Conservation (phyloP, 495 filamentous ascomycete species). For the Penicillium paradoxum region DNA sequence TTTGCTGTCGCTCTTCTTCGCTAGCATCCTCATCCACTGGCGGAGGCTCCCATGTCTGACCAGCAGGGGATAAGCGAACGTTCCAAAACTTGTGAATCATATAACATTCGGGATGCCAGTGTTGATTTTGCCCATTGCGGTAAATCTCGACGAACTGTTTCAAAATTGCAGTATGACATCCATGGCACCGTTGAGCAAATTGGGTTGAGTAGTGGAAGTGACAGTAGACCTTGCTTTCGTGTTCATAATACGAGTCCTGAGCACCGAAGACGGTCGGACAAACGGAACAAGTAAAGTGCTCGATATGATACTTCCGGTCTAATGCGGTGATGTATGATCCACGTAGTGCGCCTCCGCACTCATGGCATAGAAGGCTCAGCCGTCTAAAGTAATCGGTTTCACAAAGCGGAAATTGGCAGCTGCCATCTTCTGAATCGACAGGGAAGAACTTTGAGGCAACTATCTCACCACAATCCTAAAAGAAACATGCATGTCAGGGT, state of each 20-base stretch:
- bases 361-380: slow-evolving; percentile 82
- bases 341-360: slow-evolving; percentile 88
- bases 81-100: slow-evolving; percentile 99
- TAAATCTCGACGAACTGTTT: slow-evolving; percentile 99
- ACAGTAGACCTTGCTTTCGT: slow-evolving; percentile 93
- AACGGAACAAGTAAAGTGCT: slow-evolving; percentile 97
- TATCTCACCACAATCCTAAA: slow-evolving; percentile 91
- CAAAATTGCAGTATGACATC: slow-evolving; percentile 94
- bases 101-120: slow-evolving; percentile 99
- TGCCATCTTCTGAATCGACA: slow-evolving; percentile 79
- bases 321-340: slow-evolving; percentile 98
- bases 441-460: slow-evolving; percentile 99
- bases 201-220: slow-evolving; percentile 99
- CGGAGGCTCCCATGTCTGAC: slow-evolving; percentile 45
- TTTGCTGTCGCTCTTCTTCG: slow-evolving; percentile 65
- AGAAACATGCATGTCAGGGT: not conserved
- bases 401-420: slow-evolving; percentile 88
- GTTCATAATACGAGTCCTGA: slow-evolving; percentile 97
- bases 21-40: slow-evolving; percentile 58
- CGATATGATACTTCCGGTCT: slow-evolving; percentile 97
- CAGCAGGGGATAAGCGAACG: slow-evolving; percentile 68
- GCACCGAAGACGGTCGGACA: slow-evolving; percentile 97
- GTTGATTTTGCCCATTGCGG: slow-evolving; percentile 94
- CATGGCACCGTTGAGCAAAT: slow-evolving; percentile 93
- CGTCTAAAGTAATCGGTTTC: slow-evolving; percentile 97